phyloP scores from a whole-genome alignment of 352 stramenopile genomes.

The Thraustotheca clavata region DNA sequence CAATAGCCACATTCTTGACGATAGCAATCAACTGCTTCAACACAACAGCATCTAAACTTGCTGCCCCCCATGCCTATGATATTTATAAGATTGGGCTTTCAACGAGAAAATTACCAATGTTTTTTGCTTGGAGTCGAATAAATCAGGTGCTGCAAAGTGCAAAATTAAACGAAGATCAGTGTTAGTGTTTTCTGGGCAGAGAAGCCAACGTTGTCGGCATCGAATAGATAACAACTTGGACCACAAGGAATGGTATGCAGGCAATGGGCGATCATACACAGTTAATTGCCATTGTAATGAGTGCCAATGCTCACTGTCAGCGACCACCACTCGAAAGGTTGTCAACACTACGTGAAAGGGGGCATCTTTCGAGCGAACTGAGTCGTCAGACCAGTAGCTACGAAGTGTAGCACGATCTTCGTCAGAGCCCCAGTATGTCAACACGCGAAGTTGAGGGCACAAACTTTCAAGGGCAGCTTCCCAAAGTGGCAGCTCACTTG shows the following conservation, averaged over 20 bases:
- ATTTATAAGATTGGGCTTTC: background rate
- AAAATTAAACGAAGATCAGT: slow-evolving; percentile 43
- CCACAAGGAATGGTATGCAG: slow-evolving; percentile 34
- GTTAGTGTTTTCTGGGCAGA: slow-evolving; percentile 26
- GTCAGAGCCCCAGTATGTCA: slow-evolving; percentile 47
- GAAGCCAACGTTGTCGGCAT: slow-evolving; percentile 54
- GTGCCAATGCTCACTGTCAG: slow-evolving; percentile 34
- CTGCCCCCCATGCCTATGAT: slow-evolving; percentile 10
- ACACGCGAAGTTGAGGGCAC: slow-evolving; percentile 26
- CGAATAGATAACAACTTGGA: slow-evolving; percentile 39
- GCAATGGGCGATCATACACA: slow-evolving; percentile 21
- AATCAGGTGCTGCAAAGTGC: slow-evolving; percentile 54
- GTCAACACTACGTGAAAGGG: slow-evolving; percentile 43
- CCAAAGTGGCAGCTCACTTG: slow-evolving; percentile 34
- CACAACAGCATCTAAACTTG: background rate
- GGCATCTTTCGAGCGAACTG: slow-evolving; percentile 25
- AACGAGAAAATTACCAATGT: slow-evolving; percentile 38
- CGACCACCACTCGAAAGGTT: slow-evolving; percentile 46
- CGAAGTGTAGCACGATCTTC: slow-evolving; percentile 34
- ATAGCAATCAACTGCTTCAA: background rate
- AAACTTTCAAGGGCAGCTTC: slow-evolving; percentile 27
- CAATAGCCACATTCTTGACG: background rate
- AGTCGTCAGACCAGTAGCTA: slow-evolving; percentile 32
- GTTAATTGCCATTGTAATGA: slow-evolving; percentile 39
- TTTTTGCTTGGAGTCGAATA: slow-evolving; percentile 63